A percentile compares a stretch with the other conserved stretches of the same genome.
These are phyloP conservation scores for Zymoseptoria pseudotritici DNA, from an alignment of 2,329 filamentous ascomycete genomes.

Conservation along the genomic window DNA sequence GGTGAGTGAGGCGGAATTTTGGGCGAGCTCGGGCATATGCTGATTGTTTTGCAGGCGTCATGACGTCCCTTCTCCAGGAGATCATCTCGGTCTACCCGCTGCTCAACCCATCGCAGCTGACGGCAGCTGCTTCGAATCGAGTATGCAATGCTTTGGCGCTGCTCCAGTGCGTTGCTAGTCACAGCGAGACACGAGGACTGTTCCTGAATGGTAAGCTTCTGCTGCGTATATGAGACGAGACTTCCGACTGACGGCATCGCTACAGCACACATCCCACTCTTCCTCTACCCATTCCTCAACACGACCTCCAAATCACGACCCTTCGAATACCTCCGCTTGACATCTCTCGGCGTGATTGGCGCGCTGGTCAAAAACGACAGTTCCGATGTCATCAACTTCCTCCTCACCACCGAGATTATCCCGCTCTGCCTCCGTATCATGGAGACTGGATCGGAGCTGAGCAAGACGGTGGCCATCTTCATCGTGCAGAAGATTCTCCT, in stretches of 20 bases:
- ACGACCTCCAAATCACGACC: constrained; percentile 96
- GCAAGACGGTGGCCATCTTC: constrained; percentile 98
- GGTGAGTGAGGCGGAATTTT: constrained; percentile 51
- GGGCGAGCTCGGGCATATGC: constrained; percentile 10
- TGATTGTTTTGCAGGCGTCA: constrained; percentile 61
- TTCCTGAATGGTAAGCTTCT: constrained; percentile 73
- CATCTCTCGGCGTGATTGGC: constrained; percentile 91
- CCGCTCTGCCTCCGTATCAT: constrained; percentile 95
- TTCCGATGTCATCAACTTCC: constrained; percentile 96
- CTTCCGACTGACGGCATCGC: constrained; percentile 6
- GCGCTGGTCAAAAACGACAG: constrained; percentile 98
- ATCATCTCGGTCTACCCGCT: constrained; percentile 98
- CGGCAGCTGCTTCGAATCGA: constrained; percentile 91
- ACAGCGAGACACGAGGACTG: constrained; percentile 88
- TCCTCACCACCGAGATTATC: constrained; percentile 96
- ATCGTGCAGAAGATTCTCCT: constrained; percentile 98
- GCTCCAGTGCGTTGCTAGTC: constrained; percentile 92
- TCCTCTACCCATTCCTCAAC: constrained; percentile 96
- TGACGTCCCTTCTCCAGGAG: constrained; percentile 94
- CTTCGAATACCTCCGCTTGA: constrained; percentile 94
- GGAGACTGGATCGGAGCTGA: constrained; percentile 96
- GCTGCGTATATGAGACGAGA: not conserved
- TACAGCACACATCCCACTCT: constrained; percentile 89
- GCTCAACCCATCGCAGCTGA: constrained; percentile 92
- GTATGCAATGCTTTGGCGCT: constrained; percentile 96